Percentiles rank a stretch among this genome's conserved stretches.
Conservation (phyloP, 305 asterid genomes). For the Coffea humblotiana region DNA sequence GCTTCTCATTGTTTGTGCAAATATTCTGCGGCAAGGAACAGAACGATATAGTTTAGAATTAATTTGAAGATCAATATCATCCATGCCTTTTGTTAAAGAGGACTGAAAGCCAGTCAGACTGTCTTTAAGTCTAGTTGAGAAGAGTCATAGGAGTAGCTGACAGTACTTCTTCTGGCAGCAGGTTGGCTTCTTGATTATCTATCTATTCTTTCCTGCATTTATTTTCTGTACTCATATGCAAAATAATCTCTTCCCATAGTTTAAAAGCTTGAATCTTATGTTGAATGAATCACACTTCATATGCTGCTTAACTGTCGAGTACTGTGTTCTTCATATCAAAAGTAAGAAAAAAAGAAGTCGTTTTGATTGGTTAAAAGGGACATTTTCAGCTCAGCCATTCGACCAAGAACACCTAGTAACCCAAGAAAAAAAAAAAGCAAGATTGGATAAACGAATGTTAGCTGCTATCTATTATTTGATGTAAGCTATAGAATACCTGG, state of each 20-base stretch:
- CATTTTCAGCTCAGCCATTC: too few relatives aligned
- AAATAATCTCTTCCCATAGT: background rate
- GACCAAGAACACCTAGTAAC: too few relatives aligned
- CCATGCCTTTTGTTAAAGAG: background rate
- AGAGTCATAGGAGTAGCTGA: background rate
- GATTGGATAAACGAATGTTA: background rate
- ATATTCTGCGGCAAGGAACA: conserved; percentile 45
- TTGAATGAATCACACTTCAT: too few relatives aligned
- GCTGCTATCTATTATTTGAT: background rate
- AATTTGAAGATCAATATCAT: background rate
- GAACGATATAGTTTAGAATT: background rate
- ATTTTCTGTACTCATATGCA: background rate
- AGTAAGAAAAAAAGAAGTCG: background rate
- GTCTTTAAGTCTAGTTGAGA: background rate
- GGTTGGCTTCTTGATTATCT: background rate
- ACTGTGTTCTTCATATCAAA: background rate
- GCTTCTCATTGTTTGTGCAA: conserved; percentile 67
- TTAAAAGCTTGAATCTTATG: background rate
- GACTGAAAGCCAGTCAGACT: background rate
- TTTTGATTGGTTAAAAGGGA: too few relatives aligned
- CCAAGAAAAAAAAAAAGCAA: too few relatives aligned
- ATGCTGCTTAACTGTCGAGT: background rate
- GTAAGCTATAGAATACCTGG: conserved; percentile 10
- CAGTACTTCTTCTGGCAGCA: background rate
- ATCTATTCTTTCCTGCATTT: background rate